Base-by-base conservation (phyloP, 163 green algal species). In the Scenedesmus sp. region DNA sequence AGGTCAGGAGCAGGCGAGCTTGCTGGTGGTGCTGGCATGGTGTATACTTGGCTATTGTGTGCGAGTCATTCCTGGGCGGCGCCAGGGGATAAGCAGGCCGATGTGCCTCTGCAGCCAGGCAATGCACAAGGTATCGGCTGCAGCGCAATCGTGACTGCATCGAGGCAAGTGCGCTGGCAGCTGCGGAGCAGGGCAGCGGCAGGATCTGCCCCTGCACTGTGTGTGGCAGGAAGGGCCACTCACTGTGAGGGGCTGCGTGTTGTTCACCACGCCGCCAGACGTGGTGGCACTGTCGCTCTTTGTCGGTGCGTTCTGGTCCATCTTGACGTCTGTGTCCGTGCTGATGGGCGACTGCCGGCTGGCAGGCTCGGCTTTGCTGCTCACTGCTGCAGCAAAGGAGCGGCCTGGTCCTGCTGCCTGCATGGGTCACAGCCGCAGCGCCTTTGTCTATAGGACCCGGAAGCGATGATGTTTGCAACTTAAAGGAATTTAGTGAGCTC, bases 201-300 rank as follows among this genome's bases (percentile, higher is more conserved):
- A 6, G 5, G 70, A 79, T 79, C 23, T 79, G 70, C 23, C 23
- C 20, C 12, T 64, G 59, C 5, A 52, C 3, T 79, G 70, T 46
- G 23, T 79, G 5, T 10, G 70, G 23, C 5, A 46, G 7, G 16
- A 8, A 34, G 67, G 70, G 55, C 18, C 16, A 54, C 87, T 85
- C 59, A 91, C 87, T 52, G 87, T 91, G 20, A 91, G 26, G 2
- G 87, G 87, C 57, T 87, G 23, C 1, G 74, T 60, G 59, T 91
- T 91, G 87, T 87, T 86, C 57, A 87, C 87, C 8, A 91, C 26
- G 54, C 87, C 76, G 3, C 15, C 87, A 16, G 26, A n/a, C 0
- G 13, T 64, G 6, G 64, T 60, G 56, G 15, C 87, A n/a, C 87
- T 91, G 74, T 91, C 87, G 79, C 87, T 91, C 55, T 86, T 91